Evolutionary conservation across 164 flowering plant genomes (phyloP).

Genomic region (Dillenia turbinata): DNA sequence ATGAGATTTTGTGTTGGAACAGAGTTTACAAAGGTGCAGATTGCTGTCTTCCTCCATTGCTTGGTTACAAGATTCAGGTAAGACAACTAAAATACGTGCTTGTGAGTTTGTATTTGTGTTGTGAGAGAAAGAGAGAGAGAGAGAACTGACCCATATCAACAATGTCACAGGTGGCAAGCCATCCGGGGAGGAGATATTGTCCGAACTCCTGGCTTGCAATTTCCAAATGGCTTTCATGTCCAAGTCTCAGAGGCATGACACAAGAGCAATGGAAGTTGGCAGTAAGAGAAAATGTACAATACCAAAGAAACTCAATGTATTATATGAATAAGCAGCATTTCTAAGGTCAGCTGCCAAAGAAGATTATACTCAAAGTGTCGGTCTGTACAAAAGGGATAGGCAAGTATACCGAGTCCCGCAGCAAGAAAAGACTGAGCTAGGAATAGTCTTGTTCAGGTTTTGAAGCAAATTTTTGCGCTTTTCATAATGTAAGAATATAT

Average conservation of each 20-base stretch:
- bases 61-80: slow-evolving; percentile 65
- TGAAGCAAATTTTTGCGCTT: slow-evolving; percentile 17
- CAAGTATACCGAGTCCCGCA: neutral
- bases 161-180: slow-evolving; percentile 53
- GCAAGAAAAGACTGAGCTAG: slow-evolving; percentile 5
- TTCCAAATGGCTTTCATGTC: slow-evolving; percentile 77
- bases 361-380: neutral
- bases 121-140: neutral
- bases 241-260: slow-evolving; percentile 32
- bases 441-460: slow-evolving; percentile 6
- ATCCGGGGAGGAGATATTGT: slow-evolving; percentile 75
- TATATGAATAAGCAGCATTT: neutral
- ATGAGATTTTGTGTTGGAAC: slow-evolving; percentile 73
- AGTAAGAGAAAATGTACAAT: neutral
- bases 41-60: slow-evolving; percentile 65
- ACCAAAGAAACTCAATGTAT: neutral
- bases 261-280: slow-evolving; percentile 1
- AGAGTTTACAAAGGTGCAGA: slow-evolving; percentile 60
- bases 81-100: too few species aligned
- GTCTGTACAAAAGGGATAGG: slow-evolving; percentile 4
- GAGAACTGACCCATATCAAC: slow-evolving; percentile 8
- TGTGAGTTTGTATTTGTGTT: too few species aligned
- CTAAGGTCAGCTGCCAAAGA: slow-evolving; percentile 7
- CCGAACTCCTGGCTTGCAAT: slow-evolving; percentile 85
- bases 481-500: slow-evolving; percentile 7